A percentile compares a stretch with the other conserved stretches of the same genome.
These are phyloP conservation scores for Colletotrichum orchidophilum DNA, from an alignment of 2,329 filamentous ascomycete species.

Conservation along the genomic window DNA sequence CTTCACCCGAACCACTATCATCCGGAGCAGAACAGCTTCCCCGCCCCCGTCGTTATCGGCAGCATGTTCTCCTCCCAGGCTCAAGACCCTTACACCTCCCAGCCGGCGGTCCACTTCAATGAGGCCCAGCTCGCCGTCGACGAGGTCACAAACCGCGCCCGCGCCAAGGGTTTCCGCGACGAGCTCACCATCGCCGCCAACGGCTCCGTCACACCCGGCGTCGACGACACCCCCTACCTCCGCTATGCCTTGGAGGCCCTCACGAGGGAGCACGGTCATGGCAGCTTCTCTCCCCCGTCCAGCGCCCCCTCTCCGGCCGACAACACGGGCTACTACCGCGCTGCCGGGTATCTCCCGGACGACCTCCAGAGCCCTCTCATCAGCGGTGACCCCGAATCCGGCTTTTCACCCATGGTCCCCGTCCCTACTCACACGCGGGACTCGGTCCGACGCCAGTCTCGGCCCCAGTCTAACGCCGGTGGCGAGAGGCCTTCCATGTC, in stretches of 20 bases:
- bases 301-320: constrained; percentile 44
- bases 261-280: constrained; percentile 75
- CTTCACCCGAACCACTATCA: constrained; percentile 30
- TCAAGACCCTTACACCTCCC: constrained; percentile 50
- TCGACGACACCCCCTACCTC: constrained; percentile 89
- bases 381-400: constrained; percentile 20
- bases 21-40: constrained; percentile 18
- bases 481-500: constrained; percentile 19
- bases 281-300: constrained; percentile 55
- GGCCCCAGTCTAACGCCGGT: constrained; percentile 11
- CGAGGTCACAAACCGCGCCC: constrained; percentile 35
- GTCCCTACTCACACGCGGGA: constrained; percentile 11
- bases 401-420: constrained; percentile 18
- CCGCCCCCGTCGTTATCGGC: constrained; percentile 22
- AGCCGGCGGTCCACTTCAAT: constrained; percentile 48
- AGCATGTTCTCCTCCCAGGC: constrained; percentile 35
- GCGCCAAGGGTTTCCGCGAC: constrained; percentile 55
- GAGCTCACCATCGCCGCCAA: constrained; percentile 57
- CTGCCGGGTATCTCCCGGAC: constrained; percentile 39
- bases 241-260: constrained; percentile 90
- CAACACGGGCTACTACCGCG: constrained; percentile 44
- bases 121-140: constrained; percentile 46
- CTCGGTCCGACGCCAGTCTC: constrained; percentile 14
- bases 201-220: constrained; percentile 73
- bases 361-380: constrained; percentile 37